Evolutionary conservation across 768 basidiomycete species (phyloP).

Genomic region (Hypholoma sublateritium): DNA sequence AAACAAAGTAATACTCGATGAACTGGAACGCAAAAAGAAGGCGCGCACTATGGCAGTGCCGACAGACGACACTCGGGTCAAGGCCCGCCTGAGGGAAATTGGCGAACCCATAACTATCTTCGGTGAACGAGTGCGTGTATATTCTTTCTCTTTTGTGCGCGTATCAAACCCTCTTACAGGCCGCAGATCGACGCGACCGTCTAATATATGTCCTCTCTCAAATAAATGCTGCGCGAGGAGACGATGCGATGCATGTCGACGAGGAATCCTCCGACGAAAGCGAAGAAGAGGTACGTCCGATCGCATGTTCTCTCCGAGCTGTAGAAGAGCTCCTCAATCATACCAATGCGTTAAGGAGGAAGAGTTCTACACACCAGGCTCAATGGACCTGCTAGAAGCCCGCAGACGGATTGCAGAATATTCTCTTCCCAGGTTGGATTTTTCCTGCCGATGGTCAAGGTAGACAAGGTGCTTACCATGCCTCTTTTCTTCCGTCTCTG

Average conservation of each 20-base stretch:
- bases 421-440: slow-evolving; percentile 91
- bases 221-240: slow-evolving; percentile 87
- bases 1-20: slow-evolving; percentile 87
- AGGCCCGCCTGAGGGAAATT: slow-evolving; percentile 84
- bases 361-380: slow-evolving; percentile 95
- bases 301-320: not conserved
- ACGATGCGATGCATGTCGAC: slow-evolving; percentile 74
- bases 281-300: slow-evolving; percentile 67
- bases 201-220: slow-evolving; percentile 92
- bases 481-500: slow-evolving; percentile 38
- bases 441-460: slow-evolving; percentile 51
- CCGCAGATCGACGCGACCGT: slow-evolving; percentile 94
- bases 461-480: slow-evolving; percentile 78
- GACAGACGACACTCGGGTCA: slow-evolving; percentile 94
- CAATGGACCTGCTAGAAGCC: slow-evolving; percentile 82
- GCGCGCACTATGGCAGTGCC: slow-evolving; percentile 92
- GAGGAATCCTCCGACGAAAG: slow-evolving; percentile 68
- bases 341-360: slow-evolving; percentile 55
- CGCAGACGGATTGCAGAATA: slow-evolving; percentile 87
- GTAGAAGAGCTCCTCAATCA: not conserved
- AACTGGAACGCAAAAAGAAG: slow-evolving; percentile 97
- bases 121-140: slow-evolving; percentile 86
- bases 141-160: not conserved
- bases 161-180: slow-evolving; percentile 46
- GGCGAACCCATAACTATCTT: slow-evolving; percentile 98